Percentiles rank a stretch among this genome's conserved stretches.
Evolutionary conservation across 345 rosid species (phyloP).

Genomic region (Balakata baccata): DNA sequence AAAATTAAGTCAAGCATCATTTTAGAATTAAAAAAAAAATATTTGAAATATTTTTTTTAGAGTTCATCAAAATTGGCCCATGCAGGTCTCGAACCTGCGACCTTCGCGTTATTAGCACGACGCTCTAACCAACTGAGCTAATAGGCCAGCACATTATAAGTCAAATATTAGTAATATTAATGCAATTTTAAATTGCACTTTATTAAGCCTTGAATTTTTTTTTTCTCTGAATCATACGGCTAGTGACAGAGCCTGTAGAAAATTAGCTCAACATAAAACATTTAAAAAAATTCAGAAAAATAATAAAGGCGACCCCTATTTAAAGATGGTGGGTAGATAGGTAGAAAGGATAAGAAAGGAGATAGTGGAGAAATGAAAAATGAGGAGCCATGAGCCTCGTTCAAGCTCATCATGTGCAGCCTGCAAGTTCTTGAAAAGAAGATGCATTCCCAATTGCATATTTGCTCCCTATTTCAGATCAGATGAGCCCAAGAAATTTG

Average conservation of each 20-base stretch:
- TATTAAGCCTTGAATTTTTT: too few species aligned
- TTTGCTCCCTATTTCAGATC: constrained; percentile 84
- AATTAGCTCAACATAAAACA: too few species aligned
- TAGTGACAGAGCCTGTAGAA: too few species aligned
- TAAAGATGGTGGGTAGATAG: neutral
- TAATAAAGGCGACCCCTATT: neutral
- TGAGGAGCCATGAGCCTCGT: constrained; percentile 56
- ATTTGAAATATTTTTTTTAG: neutral
- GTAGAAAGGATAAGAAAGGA: neutral
- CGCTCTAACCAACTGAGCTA: constrained; percentile 35
- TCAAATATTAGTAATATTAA: too few species aligned
- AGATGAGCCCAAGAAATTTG: constrained; percentile 66
- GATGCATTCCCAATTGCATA: constrained; percentile 73
- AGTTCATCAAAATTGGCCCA: constrained; percentile 22
- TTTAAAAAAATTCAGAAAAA: neutral
- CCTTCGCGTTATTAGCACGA: constrained; percentile 79
- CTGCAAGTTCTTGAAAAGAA: constrained; percentile 78
- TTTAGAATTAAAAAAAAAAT: neutral
- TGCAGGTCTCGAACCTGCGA: constrained; percentile 58
- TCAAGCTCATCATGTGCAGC: constrained; percentile 91
- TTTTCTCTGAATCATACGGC: too few species aligned
- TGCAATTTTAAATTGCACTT: too few species aligned
- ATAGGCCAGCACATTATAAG: constrained; percentile 18
- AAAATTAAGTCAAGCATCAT: neutral
- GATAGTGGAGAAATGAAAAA: neutral